These are phyloP conservation scores for Exophiala calicioides DNA, from an alignment of 2,329 filamentous ascomycete species.

Conservation along the genomic window DNA sequence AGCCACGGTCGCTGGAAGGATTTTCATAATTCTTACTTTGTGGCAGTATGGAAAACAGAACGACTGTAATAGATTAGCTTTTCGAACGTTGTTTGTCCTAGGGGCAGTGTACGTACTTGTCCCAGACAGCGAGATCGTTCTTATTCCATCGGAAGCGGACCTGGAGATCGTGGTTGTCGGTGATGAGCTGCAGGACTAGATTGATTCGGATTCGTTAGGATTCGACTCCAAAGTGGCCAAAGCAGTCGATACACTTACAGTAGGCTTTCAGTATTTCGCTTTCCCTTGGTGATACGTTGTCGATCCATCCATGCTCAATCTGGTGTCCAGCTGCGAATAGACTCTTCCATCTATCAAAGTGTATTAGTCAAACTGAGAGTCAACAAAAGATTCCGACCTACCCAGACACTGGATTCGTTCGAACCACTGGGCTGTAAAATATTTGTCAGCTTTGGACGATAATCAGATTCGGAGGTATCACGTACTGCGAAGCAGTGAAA, in stretches of 20 bases:
- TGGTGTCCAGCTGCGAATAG: conserved; percentile 40
- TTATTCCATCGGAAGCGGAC: conserved; percentile 42
- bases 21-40: too few species aligned
- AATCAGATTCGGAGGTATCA: conserved; percentile 40
- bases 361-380: too few species aligned
- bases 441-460: background rate
- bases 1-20: too few species aligned
- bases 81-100: too few species aligned
- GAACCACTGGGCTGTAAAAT: conserved; percentile 54
- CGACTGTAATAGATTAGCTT: too few species aligned
- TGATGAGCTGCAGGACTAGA: conserved; percentile 37
- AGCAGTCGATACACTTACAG: too few species aligned
- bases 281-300: conserved; percentile 38
- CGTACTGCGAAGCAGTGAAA: conserved; percentile 52
- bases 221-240: too few species aligned
- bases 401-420: conserved; percentile 66
- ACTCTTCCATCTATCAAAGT: conserved; percentile 64
- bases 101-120: too few species aligned
- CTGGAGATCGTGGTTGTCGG: conserved; percentile 46
- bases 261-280: conserved; percentile 37
- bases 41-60: conserved; percentile 58
- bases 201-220: too few species aligned
- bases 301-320: conserved; percentile 34
- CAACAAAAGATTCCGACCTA: too few species aligned
- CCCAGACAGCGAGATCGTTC: conserved; percentile 59